Evolutionary conservation across 352 stramenopile genomes (phyloP), one percentile per base, ranked within the genome.

Genomic region (Phytophthora quininea): DNA sequence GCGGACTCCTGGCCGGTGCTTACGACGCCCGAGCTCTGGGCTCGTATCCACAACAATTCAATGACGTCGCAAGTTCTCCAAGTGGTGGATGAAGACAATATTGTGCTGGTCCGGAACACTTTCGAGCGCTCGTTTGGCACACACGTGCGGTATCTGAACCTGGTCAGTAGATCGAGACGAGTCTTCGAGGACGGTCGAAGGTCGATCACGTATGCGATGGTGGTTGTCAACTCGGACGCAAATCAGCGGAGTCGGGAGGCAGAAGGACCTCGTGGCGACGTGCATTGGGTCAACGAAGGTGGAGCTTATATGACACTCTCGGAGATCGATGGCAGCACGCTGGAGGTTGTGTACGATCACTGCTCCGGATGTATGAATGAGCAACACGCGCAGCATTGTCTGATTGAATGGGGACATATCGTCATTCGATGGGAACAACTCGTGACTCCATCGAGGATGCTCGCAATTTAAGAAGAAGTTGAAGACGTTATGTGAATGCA

Each of bases 381-480:
- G 53, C 66, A 82, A 46, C 77, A 87, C 29, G 76, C 81, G 33
- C 74, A 75, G 49, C 79, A 78, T 32, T 66, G 84, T 30, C 74
- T 90, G 42, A 68, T 90, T 14, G 68, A 90, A 43, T 85, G 73
- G 56, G 73, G 79, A 12, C 72, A 75, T 50, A 82, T 90, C 24
- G 74, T 82, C 56, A 77, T 84, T 43, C 77, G 81, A 9, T 90
- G 81, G 81, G 81, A 90, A 58, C 77, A 88, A 54, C 43, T 84
- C 11, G 79, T 88, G 30, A 73, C 80, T 7, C 81, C 81, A 12
- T 75, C 76, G 4, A 75, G 68, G 29, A 56, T 82, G 59, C 78
- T 89, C 24, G 56, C 45, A 3, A 58, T 62, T 4, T 78, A 74
- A 49, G 11, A 15, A 40, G 53, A 7, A 12, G n/a, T 14, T 33